phyloP scores from a whole-genome alignment of 805 yeast genomes.

The Candida awuae region DNA sequence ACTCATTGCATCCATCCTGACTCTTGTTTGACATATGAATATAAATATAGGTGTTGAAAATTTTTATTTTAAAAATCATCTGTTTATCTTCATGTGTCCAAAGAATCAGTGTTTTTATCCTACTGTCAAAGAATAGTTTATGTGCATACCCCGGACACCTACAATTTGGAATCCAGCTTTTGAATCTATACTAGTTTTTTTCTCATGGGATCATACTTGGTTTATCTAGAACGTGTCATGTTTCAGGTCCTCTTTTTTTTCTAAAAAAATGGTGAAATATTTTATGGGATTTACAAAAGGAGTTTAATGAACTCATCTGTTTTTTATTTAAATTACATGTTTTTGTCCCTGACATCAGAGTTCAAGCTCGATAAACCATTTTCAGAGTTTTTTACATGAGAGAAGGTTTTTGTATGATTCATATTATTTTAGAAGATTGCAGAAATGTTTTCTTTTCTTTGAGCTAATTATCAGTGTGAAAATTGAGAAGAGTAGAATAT shows the following conservation, averaged over 20 bases:
- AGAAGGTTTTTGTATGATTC: neutral
- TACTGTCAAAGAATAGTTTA: neutral
- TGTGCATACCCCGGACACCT: no score
- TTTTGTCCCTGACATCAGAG: constrained; percentile 8
- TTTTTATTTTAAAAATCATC: neutral
- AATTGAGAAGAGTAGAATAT: no score
- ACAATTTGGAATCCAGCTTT: no score
- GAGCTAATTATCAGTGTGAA: neutral
- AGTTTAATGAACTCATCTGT: neutral
- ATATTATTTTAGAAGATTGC: constrained; percentile 6
- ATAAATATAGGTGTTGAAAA: neutral
- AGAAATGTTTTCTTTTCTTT: constrained; percentile 1
- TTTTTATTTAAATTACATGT: no score
- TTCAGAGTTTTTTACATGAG: neutral
- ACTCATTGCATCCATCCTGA: constrained; percentile 10
- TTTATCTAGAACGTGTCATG: constrained; percentile 8
- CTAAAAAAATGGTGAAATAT: neutral
- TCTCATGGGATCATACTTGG: no score
- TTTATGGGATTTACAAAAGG: constrained; percentile 6
- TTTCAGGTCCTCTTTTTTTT: neutral
- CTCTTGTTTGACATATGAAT: neutral
- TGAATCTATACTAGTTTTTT: no score
- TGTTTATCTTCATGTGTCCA: constrained; percentile 1
- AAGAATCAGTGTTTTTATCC: constrained; percentile 5
- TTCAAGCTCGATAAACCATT: constrained; percentile 8